Evolutionary conservation across 139 green algal species (phyloP).

Genomic region (Zygnema circumcarinatum): DNA sequence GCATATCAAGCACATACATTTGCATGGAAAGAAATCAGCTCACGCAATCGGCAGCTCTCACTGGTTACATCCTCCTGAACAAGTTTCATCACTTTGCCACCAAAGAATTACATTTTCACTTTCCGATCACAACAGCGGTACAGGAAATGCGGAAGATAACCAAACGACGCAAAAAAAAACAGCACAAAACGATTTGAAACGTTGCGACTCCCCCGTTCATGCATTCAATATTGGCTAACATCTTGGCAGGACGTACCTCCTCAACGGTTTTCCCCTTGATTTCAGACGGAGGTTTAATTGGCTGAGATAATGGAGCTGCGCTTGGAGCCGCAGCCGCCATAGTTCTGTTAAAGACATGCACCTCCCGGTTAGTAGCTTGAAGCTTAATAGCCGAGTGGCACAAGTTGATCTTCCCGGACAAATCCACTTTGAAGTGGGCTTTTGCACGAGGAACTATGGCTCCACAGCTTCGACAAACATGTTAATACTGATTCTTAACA

Average conservation of each 20-base stretch:
- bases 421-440: too few species aligned
- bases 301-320: not conserved
- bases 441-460: too few species aligned
- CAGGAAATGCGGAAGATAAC: too few species aligned
- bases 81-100: not conserved
- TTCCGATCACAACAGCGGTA: too few species aligned
- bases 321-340: not conserved
- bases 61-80: slow-evolving; percentile 1
- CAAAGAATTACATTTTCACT: not conserved
- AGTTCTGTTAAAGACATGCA: not conserved
- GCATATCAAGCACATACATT: not conserved
- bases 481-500: too few species aligned
- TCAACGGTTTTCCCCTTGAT: slow-evolving; percentile 54
- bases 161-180: too few species aligned
- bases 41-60: not conserved
- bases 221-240: too few species aligned
- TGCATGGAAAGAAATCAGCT: not conserved
- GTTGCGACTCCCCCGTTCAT: too few species aligned
- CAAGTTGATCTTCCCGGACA: too few species aligned
- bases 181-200: too few species aligned
- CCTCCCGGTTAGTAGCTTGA: too few species aligned
- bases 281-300: slow-evolving; percentile 47
- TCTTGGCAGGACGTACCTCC: slow-evolving; percentile 45
- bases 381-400: too few species aligned
- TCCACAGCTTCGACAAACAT: not conserved